Percentiles rank a stretch among this genome's conserved stretches.
Evolutionary conservation across 2,329 filamentous ascomycete species (phyloP).

Genomic region (Westerdykella ornata): DNA sequence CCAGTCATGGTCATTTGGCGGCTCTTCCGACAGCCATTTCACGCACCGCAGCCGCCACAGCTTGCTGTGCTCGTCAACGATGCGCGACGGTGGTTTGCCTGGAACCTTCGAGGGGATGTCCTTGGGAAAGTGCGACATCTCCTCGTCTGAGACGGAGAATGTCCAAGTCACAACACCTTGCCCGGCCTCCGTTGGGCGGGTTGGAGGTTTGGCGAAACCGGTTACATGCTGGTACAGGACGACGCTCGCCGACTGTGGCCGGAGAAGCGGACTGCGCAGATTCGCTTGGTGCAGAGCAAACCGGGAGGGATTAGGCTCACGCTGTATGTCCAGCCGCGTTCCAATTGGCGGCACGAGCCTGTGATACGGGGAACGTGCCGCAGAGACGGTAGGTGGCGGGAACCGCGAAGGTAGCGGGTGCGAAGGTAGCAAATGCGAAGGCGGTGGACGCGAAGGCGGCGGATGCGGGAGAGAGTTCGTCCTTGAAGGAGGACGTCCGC

Average conservation of each 20-base stretch:
- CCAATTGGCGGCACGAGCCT: too few relatives aligned
- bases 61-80: slow-evolving; percentile 48
- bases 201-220: slow-evolving; percentile 47
- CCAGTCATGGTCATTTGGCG: slow-evolving; percentile 47
- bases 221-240: slow-evolving; percentile 54
- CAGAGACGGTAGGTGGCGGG: too few relatives aligned
- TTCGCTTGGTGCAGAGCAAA: slow-evolving; percentile 54
- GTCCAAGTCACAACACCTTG: slow-evolving; percentile 39
- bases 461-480: too few relatives aligned
- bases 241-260: slow-evolving; percentile 11
- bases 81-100: slow-evolving; percentile 26
- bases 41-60: slow-evolving; percentile 66
- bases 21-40: slow-evolving; percentile 39
- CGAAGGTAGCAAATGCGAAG: too few relatives aligned
- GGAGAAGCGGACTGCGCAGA: slow-evolving; percentile 48
- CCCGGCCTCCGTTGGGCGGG: slow-evolving; percentile 28
- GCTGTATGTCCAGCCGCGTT: slow-evolving; percentile 14
- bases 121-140: slow-evolving; percentile 35
- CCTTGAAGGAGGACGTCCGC: too few relatives aligned
- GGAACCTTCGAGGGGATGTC: slow-evolving; percentile 16
- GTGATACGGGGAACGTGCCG: too few relatives aligned
- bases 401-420: too few relatives aligned
- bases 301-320: slow-evolving; percentile 41
- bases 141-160: slow-evolving; percentile 43
- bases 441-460: too few relatives aligned